These are phyloP conservation scores for Tuber magnatum DNA, from an alignment of 495 filamentous ascomycete species.

Conservation along the genomic window DNA sequence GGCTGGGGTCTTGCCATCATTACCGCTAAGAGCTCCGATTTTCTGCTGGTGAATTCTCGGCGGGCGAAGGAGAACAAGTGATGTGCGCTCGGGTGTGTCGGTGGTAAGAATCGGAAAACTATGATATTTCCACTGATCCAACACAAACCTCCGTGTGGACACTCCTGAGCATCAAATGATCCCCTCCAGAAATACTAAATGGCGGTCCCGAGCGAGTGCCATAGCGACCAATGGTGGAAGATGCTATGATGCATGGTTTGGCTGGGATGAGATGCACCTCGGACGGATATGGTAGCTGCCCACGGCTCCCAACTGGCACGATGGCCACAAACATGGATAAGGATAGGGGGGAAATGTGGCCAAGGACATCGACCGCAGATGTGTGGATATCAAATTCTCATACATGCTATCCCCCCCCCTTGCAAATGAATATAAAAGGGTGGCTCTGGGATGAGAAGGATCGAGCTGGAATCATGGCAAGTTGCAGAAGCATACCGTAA, in stretches of 20 bases:
- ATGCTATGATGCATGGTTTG: conserved; percentile 20
- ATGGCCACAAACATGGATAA: background rate
- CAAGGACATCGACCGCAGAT: conserved; percentile 4
- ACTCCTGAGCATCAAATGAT: too few species aligned
- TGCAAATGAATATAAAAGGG: conserved; percentile 5
- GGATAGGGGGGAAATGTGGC: conserved; percentile 24
- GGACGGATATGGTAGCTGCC: conserved; percentile 9
- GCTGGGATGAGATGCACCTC: conserved; percentile 32
- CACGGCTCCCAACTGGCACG: background rate
- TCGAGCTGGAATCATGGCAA: background rate
- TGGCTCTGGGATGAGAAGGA: conserved; percentile 21
- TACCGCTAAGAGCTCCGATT: background rate
- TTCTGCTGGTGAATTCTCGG: background rate
- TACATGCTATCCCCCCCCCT: conserved; percentile 13
- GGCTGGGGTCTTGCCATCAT: background rate
- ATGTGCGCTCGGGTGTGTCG: background rate
- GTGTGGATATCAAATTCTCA: conserved; percentile 19
- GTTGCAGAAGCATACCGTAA: background rate
- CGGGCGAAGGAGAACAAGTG: background rate
- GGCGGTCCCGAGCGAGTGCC: conserved; percentile 9
- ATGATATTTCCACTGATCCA: background rate
- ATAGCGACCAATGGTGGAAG: conserved; percentile 6
- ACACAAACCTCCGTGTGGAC: background rate
- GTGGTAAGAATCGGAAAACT: background rate
- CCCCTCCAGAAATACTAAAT: background rate